Evolutionary conservation across 1,284 basidiomycete genomes (phyloP), one percentile per base, ranked within the genome.

Genomic region (Fomitopsis betulina): DNA sequence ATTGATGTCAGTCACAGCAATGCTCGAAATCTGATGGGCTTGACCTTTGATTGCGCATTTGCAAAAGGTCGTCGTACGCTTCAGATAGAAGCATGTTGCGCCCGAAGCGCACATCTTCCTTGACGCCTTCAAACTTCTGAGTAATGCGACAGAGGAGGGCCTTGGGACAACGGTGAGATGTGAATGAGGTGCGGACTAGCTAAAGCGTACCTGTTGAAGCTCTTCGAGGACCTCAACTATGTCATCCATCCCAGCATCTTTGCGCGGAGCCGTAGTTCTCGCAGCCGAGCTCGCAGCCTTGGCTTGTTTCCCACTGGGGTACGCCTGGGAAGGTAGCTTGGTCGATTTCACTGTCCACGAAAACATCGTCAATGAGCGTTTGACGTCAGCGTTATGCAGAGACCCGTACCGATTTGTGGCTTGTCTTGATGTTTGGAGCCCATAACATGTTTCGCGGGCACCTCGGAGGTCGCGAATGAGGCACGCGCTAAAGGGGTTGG

Each of bases 131-230:
- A 55, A 82, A 77, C 45, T 72, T 77, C 39, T 70, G 71, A 0
- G 70, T 69, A 39, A 83, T 72, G 35, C 78, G 79, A 50, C 68
- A 69, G 19, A 81, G 61, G 19, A 83, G 68, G 19, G 73, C 76
- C 77, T n/a, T 83, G 17, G 58, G 3, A 58, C 42, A 55, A 13
- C 5, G 12, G 40, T 56, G 17, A 55, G 23, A 32, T n/a, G 17
- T 4, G 30, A 30, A 47, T 15, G 25, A 12, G 19, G 4, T 27
- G 5, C 12, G 6, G 30, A 25, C 25, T 4, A 32, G 13, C 19
- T 25, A 25, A 15, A 10, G 8, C 37, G 4, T 9, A 67, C 70
- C 61, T 68, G 58, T 38, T 68, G 62, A 5, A 70, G 60, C n/a
- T 67, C 54, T 32, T 63, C 55, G n/a, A 70, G 55, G 7, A 67